Conservation (phyloP, 495 filamentous ascomycete genomes). For the Bombardia bombarda region DNA sequence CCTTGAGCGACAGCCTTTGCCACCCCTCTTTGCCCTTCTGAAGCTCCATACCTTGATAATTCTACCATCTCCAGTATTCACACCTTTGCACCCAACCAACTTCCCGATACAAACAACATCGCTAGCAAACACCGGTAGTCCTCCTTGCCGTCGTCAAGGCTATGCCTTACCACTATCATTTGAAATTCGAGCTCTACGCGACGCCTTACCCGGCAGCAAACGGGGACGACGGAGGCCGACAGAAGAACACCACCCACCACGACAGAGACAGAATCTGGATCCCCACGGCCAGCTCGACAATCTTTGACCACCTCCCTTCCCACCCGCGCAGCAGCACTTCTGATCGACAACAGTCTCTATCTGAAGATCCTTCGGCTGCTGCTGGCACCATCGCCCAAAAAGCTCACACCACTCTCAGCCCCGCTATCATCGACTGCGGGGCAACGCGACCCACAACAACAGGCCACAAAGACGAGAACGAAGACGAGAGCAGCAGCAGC, state of each 20-base stretch:
- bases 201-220: conserved; percentile 33
- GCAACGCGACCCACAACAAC: conserved; percentile 21
- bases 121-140: conserved; percentile 2
- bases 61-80: too few relatives aligned
- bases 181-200: conserved; percentile 76
- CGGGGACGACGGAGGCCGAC: conserved; percentile 2
- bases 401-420: too few relatives aligned
- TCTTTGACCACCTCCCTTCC: conserved; percentile 39
- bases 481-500: background rate
- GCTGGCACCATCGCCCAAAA: too few relatives aligned
- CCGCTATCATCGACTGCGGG: conserved; percentile 35
- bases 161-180: conserved; percentile 78
- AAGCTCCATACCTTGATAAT: too few relatives aligned
- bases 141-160: too few relatives aligned
- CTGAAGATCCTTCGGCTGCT: too few relatives aligned
- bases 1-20: too few relatives aligned
- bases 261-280: conserved; percentile 26
- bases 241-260: conserved; percentile 4
- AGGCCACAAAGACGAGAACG: conserved; percentile 10
- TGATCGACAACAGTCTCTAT: too few relatives aligned
- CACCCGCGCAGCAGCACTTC: conserved; percentile 22
- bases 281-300: conserved; percentile 24
- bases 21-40: too few relatives aligned
- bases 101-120: too few relatives aligned
- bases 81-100: too few relatives aligned